phyloP scores from a whole-genome alignment of 176 grass and related monocot species.

The Carex scoparia region DNA sequence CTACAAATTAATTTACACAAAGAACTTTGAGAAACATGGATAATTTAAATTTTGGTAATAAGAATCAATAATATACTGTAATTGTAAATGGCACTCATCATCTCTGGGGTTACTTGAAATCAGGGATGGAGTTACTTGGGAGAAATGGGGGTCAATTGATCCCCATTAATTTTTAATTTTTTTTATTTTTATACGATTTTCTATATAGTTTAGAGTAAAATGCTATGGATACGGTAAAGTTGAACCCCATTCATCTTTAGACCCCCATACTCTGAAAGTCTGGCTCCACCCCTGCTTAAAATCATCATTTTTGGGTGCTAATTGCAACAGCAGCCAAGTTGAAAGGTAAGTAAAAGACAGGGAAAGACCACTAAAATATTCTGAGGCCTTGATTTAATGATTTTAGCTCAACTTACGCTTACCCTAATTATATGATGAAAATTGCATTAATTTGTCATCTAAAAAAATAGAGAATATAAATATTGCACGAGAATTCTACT shows the following conservation, averaged over 20 bases:
- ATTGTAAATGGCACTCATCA: background rate
- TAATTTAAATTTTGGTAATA: background rate
- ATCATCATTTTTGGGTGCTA: background rate
- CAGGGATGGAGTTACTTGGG: too few relatives aligned
- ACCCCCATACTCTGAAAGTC: too few relatives aligned
- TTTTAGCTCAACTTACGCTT: background rate
- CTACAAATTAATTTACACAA: constrained; percentile 31
- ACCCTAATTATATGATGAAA: background rate
- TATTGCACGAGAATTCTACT: background rate
- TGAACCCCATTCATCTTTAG: too few relatives aligned
- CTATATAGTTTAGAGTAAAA: too few relatives aligned
- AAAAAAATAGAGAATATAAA: background rate
- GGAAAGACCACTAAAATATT: background rate
- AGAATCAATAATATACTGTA: background rate
- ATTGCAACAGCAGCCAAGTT: background rate
- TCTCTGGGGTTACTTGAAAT: background rate
- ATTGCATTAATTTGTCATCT: background rate
- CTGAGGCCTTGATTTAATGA: background rate
- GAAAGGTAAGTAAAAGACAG: background rate
- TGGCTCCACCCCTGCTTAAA: too few relatives aligned
- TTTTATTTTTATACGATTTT: too few relatives aligned
- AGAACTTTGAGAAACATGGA: constrained; percentile 13
- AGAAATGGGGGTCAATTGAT: too few relatives aligned
- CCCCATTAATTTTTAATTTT: too few relatives aligned
- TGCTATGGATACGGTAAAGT: too few relatives aligned